These are phyloP conservation scores for Xylariaceae sp. DNA, from an alignment of 2,329 filamentous ascomycete genomes.

Conservation along the genomic window DNA sequence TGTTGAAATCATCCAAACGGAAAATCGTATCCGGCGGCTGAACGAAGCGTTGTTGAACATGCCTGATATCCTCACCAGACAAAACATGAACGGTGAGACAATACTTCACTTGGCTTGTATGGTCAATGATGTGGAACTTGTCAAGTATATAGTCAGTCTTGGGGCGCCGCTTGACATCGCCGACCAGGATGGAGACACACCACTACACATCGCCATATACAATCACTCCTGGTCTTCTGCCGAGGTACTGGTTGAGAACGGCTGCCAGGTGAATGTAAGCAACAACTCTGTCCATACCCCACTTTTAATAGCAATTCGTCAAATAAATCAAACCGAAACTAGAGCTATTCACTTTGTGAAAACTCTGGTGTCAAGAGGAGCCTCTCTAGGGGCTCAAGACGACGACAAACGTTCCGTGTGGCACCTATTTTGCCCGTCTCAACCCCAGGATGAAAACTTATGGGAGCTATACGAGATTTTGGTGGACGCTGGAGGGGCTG, in stretches of 20 bases:
- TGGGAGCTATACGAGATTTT: constrained; percentile 5
- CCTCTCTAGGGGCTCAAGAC: not conserved
- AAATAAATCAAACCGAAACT: not conserved
- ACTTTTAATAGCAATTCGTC: not conserved
- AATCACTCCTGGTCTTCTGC: not conserved
- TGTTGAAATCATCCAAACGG: not conserved
- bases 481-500: not conserved
- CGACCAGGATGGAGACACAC: not conserved
- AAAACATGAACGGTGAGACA: not conserved
- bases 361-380: not conserved
- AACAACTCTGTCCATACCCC: not conserved
- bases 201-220: not conserved
- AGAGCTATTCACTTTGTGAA: not conserved
- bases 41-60: not conserved
- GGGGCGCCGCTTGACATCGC: not conserved
- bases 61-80: constrained; percentile 2
- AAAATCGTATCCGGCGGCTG: not conserved
- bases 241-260: constrained; percentile 6
- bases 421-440: not conserved
- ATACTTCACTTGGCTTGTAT: constrained; percentile 17
- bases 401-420: not conserved
- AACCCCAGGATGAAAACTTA: not conserved
- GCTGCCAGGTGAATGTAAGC: not conserved
- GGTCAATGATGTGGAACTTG: not conserved
- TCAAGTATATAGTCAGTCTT: not conserved